Base-by-base conservation (phyloP, 768 basidiomycete genomes). In the Trametes punicea region DNA sequence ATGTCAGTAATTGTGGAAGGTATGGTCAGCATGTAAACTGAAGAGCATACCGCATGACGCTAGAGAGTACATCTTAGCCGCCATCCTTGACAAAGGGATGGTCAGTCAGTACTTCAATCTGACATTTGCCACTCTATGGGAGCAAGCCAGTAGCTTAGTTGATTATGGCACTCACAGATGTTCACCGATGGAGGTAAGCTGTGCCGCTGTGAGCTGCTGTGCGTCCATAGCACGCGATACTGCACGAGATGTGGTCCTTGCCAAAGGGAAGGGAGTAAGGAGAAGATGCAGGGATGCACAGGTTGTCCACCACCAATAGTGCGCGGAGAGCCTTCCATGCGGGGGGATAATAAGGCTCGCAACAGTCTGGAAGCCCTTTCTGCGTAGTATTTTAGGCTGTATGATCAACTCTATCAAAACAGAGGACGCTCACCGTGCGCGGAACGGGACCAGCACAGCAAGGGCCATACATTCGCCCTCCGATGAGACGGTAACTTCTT, bases 11-110 rank as follows among this genome's bases (percentile, higher is more conserved):
- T 8, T 21, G n/a, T n/a, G n/a, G n/a, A n/a, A n/a, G n/a, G n/a
- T n/a, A n/a, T n/a, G n/a, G n/a, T n/a, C 40, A 29, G 40, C 46
- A 18, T 25, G 38, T 50, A 13, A 44, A 33, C 7, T 26, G 4
- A 15, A 27, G 15, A 18, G 56, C 61, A 38, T 30, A 62, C 61
- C 61, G 38, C 61, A 62, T 9, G 57, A 60, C 38, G 62, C 62
- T 26, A 63, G 39, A 36, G 62, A 63, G 44, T 46, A 63, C 55
- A 63, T 56, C 54, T 63, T 63, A 23, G 62, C 59, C 23, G 62
- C 62, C 46, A 57, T 39, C 18, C 62, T 63, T 38, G 11, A n/a
- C n/a, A n/a, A n/a, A 11, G 20, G 25, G 18, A 27, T 16, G 26
- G 27, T 7, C 1, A 30, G 18, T 44, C 15, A 23, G 40, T 41